These are phyloP conservation scores for Metschnikowia noctiluminum DNA, from an alignment of 805 yeast species.

Conservation along the genomic window DNA sequence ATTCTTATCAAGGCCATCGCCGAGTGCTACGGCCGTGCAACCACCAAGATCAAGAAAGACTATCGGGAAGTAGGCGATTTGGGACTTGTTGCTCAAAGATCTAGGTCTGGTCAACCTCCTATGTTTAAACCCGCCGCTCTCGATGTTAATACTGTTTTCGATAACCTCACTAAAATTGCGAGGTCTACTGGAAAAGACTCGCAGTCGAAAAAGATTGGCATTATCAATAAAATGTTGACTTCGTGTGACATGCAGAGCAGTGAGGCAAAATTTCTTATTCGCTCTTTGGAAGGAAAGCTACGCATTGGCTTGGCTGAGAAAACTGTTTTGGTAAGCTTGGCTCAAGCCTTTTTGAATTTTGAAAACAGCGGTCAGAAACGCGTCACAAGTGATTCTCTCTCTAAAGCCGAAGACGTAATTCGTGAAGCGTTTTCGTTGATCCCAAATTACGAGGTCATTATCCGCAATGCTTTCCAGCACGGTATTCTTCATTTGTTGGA, in stretches of 20 bases:
- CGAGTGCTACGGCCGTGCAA: slow-evolving; percentile 82
- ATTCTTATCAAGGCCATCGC: slow-evolving; percentile 82
- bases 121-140: slow-evolving; percentile 91
- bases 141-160: slow-evolving; percentile 70
- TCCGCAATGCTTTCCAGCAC: slow-evolving; percentile 57
- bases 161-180: slow-evolving; percentile 74
- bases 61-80: slow-evolving; percentile 83
- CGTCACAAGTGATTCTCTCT: slow-evolving; percentile 41
- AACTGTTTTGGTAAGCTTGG: slow-evolving; percentile 77
- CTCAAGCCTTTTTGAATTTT: slow-evolving; percentile 72
- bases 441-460: slow-evolving; percentile 84
- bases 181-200: slow-evolving; percentile 74
- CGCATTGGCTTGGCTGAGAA: slow-evolving; percentile 94
- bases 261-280: slow-evolving; percentile 87
- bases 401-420: slow-evolving; percentile 70
- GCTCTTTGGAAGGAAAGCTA: slow-evolving; percentile 89
- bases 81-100: slow-evolving; percentile 81
- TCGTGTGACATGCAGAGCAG: slow-evolving; percentile 65
- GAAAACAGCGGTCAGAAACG: slow-evolving; percentile 40
- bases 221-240: slow-evolving; percentile 80
- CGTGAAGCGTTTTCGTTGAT: slow-evolving; percentile 85
- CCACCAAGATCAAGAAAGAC: slow-evolving; percentile 66
- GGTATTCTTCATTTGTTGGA: slow-evolving; percentile 68
- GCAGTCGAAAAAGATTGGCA: slow-evolving; percentile 70
- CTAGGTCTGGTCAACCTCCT: slow-evolving; percentile 81